Conservation (phyloP, 345 rosid species). For the Cardamine resedifolia region DNA sequence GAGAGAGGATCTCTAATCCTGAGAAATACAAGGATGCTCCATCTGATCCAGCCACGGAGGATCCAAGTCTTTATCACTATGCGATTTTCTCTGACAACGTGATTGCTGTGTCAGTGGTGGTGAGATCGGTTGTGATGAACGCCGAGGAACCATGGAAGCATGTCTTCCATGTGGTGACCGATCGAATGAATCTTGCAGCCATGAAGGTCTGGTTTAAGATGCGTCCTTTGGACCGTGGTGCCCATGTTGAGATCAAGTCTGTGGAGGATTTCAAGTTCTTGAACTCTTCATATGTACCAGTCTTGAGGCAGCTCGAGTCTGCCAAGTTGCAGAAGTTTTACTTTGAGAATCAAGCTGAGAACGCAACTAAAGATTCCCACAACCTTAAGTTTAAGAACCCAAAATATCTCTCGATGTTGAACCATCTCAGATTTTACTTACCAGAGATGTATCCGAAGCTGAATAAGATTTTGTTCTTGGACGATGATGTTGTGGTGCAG, state of each 20-base stretch:
- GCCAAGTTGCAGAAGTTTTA: constrained; percentile 58
- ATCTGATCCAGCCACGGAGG: constrained; percentile 59
- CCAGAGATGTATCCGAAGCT: constrained; percentile 89
- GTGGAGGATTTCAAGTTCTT: constrained; percentile 69
- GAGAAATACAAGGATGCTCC: constrained; percentile 66
- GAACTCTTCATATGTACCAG: constrained; percentile 70
- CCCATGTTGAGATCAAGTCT: constrained; percentile 71
- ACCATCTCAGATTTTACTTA: constrained; percentile 81
- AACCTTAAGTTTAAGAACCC: constrained; percentile 60
- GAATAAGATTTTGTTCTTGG: constrained; percentile 80
- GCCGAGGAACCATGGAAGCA: constrained; percentile 77
- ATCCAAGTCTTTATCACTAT: constrained; percentile 73
- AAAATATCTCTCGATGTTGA: constrained; percentile 62
- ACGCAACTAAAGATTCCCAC: constrained; percentile 45
- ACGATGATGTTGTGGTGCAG: constrained; percentile 94
- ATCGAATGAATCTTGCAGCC: constrained; percentile 82
- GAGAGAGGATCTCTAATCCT: constrained; percentile 75
- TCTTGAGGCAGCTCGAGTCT: constrained; percentile 69
- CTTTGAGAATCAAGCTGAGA: constrained; percentile 46
- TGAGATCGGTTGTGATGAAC: constrained; percentile 78
- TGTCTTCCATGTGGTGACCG: constrained; percentile 85
- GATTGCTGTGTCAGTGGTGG: constrained; percentile 91
- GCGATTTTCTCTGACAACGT: constrained; percentile 84
- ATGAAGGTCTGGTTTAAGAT: constrained; percentile 97
- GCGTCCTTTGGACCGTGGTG: constrained; percentile 81